Evolutionary conservation across 495 filamentous ascomycete species (phyloP).

Genomic region (Viridothelium virens): DNA sequence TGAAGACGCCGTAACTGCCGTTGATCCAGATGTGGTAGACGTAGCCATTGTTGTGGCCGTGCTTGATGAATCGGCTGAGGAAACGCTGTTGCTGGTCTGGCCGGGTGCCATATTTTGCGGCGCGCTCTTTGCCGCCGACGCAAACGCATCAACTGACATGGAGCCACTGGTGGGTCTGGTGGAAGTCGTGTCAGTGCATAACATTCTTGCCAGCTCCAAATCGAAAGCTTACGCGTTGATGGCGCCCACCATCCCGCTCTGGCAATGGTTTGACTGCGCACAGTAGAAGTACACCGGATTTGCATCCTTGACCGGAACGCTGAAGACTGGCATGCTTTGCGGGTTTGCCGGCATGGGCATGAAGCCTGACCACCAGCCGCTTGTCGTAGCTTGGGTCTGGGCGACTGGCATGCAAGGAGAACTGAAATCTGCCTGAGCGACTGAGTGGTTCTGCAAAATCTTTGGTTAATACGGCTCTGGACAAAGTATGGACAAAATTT

Average conservation of each 20-base stretch:
- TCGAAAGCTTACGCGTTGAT: conserved; percentile 38
- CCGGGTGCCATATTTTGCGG: conserved; percentile 9
- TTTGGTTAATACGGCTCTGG: not conserved
- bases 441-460: conserved; percentile 20
- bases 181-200: not conserved
- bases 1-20: not conserved
- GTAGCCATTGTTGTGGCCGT: conserved; percentile 5
- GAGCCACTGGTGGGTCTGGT: not conserved
- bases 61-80: not conserved
- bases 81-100: not conserved
- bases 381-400: not conserved
- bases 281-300: conserved; percentile 56
- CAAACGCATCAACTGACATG: not conserved
- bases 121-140: conserved; percentile 6
- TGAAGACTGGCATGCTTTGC: conserved; percentile 32
- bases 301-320: conserved; percentile 39
- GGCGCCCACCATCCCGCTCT: conserved; percentile 44
- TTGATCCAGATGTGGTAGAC: not conserved
- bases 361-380: conserved; percentile 30
- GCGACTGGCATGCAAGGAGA: conserved; percentile 24
- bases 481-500: not conserved
- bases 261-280: conserved; percentile 44
- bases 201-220: not conserved
- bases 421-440: conserved; percentile 26
- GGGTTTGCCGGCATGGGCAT: conserved; percentile 18